Conservation (phyloP, 2,329 filamentous ascomycete species). For the Sphaerulina musiva region DNA sequence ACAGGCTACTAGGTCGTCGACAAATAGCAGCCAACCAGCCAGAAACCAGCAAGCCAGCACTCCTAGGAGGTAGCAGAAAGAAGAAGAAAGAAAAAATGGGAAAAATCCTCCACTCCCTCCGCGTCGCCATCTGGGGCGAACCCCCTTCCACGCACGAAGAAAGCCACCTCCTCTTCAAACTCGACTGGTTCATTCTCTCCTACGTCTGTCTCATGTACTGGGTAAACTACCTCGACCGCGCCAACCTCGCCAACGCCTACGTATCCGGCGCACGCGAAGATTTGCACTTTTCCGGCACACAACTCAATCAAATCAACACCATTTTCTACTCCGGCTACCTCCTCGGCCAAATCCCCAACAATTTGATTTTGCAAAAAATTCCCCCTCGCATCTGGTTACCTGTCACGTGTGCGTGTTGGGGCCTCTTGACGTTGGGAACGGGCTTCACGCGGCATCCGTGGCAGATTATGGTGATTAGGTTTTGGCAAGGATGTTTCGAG, state of each 20-base stretch:
- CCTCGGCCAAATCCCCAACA: slow-evolving; percentile 56
- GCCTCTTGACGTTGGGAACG: slow-evolving; percentile 49
- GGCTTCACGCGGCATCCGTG: slow-evolving; percentile 47
- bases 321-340: slow-evolving; percentile 37
- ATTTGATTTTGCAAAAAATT: slow-evolving; percentile 57
- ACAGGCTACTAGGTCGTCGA: too few species aligned
- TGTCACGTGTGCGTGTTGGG: slow-evolving; percentile 51
- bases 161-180: slow-evolving; percentile 24
- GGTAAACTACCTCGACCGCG: slow-evolving; percentile 41
- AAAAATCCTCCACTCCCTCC: slow-evolving; percentile 17
- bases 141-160: slow-evolving; percentile 25
- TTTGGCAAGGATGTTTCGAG: slow-evolving; percentile 37
- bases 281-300: slow-evolving; percentile 43
- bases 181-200: slow-evolving; percentile 32
- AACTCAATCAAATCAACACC: slow-evolving; percentile 41
- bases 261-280: slow-evolving; percentile 51
- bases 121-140: slow-evolving; percentile 25
- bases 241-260: slow-evolving; percentile 51
- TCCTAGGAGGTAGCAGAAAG: too few species aligned
- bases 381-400: slow-evolving; percentile 51
- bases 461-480: slow-evolving; percentile 55
- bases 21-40: too few species aligned
- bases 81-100: slow-evolving; percentile 12
- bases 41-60: too few species aligned
- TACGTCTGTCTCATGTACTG: slow-evolving; percentile 39